Percentiles rank a stretch among this genome's conserved stretches.
Conservation (phyloP, 805 yeast genomes). For the Saccharomycopsis javanensis region DNA sequence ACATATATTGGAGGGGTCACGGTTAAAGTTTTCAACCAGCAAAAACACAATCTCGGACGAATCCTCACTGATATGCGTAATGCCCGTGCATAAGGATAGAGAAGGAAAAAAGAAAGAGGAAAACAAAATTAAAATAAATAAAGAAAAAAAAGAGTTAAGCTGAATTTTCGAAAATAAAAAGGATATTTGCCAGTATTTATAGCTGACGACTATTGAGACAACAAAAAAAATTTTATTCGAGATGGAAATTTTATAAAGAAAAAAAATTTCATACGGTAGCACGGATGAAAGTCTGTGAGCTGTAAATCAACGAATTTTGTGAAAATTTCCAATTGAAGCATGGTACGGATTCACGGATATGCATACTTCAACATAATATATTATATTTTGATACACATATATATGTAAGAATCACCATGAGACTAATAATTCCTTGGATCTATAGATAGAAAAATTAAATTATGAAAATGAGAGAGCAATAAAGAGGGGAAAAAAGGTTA, state of each 20-base stretch:
- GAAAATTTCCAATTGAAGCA: no score
- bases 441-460: no score
- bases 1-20: slow-evolving; percentile 54
- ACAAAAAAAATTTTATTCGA: background rate
- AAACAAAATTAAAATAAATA: background rate
- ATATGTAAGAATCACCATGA: no score
- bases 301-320: no score
- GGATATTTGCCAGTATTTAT: background rate
- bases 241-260: background rate
- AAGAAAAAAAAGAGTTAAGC: background rate
- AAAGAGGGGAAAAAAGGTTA: no score
- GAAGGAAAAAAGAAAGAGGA: slow-evolving; percentile 26
- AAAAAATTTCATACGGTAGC: no score
- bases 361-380: no score
- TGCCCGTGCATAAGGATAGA: slow-evolving; percentile 99
- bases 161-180: background rate
- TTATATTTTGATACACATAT: no score
- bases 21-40: slow-evolving; percentile 99
- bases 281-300: no score
- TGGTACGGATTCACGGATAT: no score
- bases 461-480: no score
- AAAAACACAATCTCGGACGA: slow-evolving; percentile 99
- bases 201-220: background rate
- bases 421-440: no score
- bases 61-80: slow-evolving; percentile 99